phyloP scores from a whole-genome alignment of 1,284 basidiomycete genomes.

The Hemileia vastatrix region DNA sequence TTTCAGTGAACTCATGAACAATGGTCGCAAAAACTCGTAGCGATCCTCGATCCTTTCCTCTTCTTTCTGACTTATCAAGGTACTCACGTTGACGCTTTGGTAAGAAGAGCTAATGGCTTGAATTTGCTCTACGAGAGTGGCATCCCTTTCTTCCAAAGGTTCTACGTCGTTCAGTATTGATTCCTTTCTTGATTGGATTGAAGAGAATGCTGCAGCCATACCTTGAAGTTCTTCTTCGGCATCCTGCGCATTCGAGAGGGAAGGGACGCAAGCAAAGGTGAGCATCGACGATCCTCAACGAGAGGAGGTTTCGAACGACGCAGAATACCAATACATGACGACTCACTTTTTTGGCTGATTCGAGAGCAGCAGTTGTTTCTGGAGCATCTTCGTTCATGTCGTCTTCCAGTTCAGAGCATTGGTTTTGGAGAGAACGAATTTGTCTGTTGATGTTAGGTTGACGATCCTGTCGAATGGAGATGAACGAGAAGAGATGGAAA shows the following conservation, averaged over 20 bases:
- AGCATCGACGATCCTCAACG: too few species aligned
- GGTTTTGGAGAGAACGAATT: not conserved
- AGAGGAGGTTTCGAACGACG: too few species aligned
- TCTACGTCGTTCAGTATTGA: not conserved
- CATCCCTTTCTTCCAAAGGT: not conserved
- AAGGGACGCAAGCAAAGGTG: not conserved
- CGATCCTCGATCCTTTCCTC: too few species aligned
- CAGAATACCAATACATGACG: too few species aligned
- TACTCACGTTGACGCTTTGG: too few species aligned
- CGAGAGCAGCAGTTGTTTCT: not conserved
- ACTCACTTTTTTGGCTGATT: not conserved
- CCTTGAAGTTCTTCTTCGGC: constrained; percentile 30
- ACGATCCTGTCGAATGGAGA: not conserved
- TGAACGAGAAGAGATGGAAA: not conserved
- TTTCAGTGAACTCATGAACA: too few species aligned
- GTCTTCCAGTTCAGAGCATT: not conserved
- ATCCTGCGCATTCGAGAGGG: constrained; percentile 16
- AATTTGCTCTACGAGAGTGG: not conserved
- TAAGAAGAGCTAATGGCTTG: not conserved
- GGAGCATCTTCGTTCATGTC: not conserved
- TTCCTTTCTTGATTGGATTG: constrained; percentile 29
- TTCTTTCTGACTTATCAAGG: too few species aligned
- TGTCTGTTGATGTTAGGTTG: not conserved
- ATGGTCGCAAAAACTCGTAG: too few species aligned
- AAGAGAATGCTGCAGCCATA: constrained; percentile 30